Percentiles rank a stretch among this genome's conserved stretches.
phyloP scores from a whole-genome alignment of 83 land plant species.

The Thuja plicata region DNA sequence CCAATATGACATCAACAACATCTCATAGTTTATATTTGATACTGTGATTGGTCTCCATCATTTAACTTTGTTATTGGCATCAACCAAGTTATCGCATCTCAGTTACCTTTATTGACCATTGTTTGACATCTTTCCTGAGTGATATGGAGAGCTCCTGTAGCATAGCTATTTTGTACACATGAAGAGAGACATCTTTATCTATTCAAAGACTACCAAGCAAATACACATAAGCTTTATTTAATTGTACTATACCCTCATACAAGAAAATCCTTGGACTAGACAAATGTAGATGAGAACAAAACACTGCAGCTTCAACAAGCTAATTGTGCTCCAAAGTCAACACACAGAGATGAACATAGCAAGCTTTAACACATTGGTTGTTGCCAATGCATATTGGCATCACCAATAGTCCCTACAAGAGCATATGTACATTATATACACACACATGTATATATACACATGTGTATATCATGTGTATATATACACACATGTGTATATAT shows the following conservation, averaged over 20 bases:
- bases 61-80: background rate
- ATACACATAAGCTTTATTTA: background rate
- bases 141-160: background rate
- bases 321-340: background rate
- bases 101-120: background rate
- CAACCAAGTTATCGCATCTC: background rate
- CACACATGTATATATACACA: too few relatives aligned
- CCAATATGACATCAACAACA: background rate
- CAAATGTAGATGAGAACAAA: background rate
- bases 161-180: background rate
- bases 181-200: background rate
- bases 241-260: background rate
- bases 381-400: background rate
- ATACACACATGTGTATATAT: too few relatives aligned
- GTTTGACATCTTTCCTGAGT: background rate
- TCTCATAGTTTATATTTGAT: background rate
- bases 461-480: too few relatives aligned
- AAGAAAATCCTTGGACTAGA: background rate
- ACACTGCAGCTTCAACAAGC: background rate
- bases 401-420: too few relatives aligned
- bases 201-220: background rate
- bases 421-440: too few relatives aligned
- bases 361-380: background rate
- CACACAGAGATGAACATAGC: background rate
- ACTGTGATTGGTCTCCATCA: background rate